Percentiles rank a stretch among this genome's conserved stretches.
Evolutionary conservation across 2,329 filamentous ascomycete genomes (phyloP).

Genomic region (Diaporthe humulicola): DNA sequence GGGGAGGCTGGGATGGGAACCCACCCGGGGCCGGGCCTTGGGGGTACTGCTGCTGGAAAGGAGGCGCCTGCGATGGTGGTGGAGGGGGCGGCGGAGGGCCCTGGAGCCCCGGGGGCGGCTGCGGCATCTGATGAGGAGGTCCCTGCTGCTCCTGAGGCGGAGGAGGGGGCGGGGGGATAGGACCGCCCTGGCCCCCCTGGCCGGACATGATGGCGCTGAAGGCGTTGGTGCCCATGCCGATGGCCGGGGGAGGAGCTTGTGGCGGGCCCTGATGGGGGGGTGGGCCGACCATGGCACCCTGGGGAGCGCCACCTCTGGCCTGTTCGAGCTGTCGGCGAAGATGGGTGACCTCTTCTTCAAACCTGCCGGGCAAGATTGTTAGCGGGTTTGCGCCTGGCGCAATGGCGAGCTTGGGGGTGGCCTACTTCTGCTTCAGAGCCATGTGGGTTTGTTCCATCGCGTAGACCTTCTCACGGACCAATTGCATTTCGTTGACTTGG

Average conservation of each 20-base stretch:
- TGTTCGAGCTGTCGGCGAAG: slow-evolving; percentile 89
- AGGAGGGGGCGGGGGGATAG: slow-evolving; percentile 81
- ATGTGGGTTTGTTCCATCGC: slow-evolving; percentile 92
- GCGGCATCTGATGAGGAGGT: slow-evolving; percentile 75
- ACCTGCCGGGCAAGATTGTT: slow-evolving; percentile 66
- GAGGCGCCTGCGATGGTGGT: slow-evolving; percentile 76
- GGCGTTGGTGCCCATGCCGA: slow-evolving; percentile 91
- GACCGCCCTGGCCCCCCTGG: slow-evolving; percentile 83
- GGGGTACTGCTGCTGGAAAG: slow-evolving; percentile 79
- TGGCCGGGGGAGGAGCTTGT: slow-evolving; percentile 87
- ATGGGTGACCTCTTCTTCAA: slow-evolving; percentile 90
- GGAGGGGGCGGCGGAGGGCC: slow-evolving; percentile 69
- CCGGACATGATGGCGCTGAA: slow-evolving; percentile 98
- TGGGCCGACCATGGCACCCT: slow-evolving; percentile 73
- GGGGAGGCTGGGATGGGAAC: slow-evolving; percentile 86
- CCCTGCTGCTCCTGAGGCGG: slow-evolving; percentile 69
- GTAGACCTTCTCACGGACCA: slow-evolving; percentile 93
- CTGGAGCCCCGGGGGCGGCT: slow-evolving; percentile 78
- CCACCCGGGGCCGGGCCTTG: slow-evolving; percentile 72
- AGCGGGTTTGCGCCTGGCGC: slow-evolving; percentile 35
- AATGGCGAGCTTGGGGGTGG: neutral
- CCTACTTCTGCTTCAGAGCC: slow-evolving; percentile 91
- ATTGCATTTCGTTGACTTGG: slow-evolving; percentile 95
- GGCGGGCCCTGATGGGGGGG: slow-evolving; percentile 83
- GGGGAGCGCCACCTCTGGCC: slow-evolving; percentile 73